A percentile compares a stretch with the other conserved stretches of the same genome.
Evolutionary conservation across 495 filamentous ascomycete species (phyloP).

Genomic region (Aspergillus mulundensis): DNA sequence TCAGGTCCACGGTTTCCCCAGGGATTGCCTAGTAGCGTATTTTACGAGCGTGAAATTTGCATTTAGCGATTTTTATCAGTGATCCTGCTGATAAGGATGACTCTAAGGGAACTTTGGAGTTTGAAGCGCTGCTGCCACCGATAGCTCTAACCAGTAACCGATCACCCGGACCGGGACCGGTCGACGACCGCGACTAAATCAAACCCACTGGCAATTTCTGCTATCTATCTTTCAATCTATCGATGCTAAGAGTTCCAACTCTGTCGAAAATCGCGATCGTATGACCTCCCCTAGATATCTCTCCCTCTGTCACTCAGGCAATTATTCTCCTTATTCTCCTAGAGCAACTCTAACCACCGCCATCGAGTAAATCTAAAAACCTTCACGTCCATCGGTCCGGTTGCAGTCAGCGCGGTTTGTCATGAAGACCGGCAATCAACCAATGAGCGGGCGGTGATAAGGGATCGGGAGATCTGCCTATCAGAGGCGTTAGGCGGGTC

Average conservation of each 20-base stretch:
- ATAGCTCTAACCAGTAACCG: neutral
- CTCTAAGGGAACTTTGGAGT: neutral
- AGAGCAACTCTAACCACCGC: neutral
- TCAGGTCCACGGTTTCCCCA: neutral
- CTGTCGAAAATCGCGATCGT: neutral
- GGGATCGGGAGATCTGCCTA: conserved; percentile 18
- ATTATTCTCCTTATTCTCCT: neutral
- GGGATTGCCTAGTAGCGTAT: neutral
- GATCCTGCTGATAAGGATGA: neutral
- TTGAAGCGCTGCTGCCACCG: neutral
- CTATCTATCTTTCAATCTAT: neutral
- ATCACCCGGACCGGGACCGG: neutral
- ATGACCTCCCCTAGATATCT: neutral
- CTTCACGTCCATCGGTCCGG: conserved; percentile 1
- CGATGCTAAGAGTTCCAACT: neutral
- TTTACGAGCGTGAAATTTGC: neutral
- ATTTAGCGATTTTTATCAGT: neutral
- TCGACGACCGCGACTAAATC: neutral
- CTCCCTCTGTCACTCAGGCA: no score
- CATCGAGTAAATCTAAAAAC: neutral
- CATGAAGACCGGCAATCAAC: conserved; percentile 18
- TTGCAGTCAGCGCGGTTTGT: conserved; percentile 39
- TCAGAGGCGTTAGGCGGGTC: neutral
- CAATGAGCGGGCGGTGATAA: conserved; percentile 35
- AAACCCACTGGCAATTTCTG: neutral